phyloP scores from a whole-genome alignment of 2,329 filamentous ascomycete species.

The Cladosporium halotolerans region DNA sequence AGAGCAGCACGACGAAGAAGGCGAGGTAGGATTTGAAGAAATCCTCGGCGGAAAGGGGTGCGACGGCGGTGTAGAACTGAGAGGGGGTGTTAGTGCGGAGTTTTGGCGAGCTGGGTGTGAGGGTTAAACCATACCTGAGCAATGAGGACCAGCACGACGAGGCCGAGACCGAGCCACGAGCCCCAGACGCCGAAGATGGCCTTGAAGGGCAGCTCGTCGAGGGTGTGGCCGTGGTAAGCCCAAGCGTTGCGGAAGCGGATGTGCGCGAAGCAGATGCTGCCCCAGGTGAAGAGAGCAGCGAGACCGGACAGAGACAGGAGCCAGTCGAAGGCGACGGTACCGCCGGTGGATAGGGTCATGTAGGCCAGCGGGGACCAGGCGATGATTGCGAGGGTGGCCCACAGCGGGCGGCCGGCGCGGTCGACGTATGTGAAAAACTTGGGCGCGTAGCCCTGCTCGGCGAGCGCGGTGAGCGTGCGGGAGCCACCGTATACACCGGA shows the following conservation, averaged over 20 bases:
- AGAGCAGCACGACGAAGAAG: conserved; percentile 21
- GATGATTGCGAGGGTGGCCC: conserved; percentile 43
- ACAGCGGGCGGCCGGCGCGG: conserved; percentile 75
- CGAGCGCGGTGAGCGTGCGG: conserved; percentile 77
- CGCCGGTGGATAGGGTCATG: conserved; percentile 66
- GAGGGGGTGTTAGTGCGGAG: conserved; percentile 40
- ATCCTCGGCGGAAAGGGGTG: conserved; percentile 12
- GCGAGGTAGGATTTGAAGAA: conserved; percentile 29
- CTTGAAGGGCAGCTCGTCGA: conserved; percentile 41
- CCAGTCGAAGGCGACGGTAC: conserved; percentile 58
- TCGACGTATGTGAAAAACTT: conserved; percentile 53
- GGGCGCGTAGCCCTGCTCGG: conserved; percentile 57
- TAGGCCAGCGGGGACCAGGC: conserved; percentile 58
- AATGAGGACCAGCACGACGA: conserved; percentile 35
- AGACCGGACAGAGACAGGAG: conserved; percentile 66
- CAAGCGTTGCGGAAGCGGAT: conserved; percentile 80
- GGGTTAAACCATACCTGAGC: conserved; percentile 32
- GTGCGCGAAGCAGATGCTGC: conserved; percentile 76
- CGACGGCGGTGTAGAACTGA: conserved; percentile 33
- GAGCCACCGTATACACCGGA: conserved; percentile 55
- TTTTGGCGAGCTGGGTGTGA: conserved; percentile 24
- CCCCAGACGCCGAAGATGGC: conserved; percentile 36
- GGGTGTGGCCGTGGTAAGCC: conserved; percentile 45
- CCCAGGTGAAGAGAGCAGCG: conserved; percentile 64
- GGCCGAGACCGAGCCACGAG: conserved; percentile 34